These are phyloP conservation scores for Zygoascus hellenicus DNA, from an alignment of 1,139 yeast species.

Conservation along the genomic window DNA sequence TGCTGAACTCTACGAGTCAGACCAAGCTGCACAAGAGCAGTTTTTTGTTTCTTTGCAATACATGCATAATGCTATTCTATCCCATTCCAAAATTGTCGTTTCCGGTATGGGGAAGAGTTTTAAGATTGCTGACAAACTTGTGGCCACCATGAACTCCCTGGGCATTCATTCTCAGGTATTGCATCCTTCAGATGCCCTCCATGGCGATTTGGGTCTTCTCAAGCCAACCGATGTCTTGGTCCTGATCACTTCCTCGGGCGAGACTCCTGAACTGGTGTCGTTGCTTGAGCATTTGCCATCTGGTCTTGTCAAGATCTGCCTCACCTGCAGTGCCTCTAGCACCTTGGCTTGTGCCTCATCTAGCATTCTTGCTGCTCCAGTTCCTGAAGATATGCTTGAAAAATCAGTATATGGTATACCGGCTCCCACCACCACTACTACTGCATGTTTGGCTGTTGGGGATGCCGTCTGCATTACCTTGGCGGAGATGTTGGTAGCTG, in stretches of 20 bases:
- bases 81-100: slow-evolving; percentile 63
- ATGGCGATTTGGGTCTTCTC: slow-evolving; percentile 79
- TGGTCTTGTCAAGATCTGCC: slow-evolving; percentile 50
- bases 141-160: slow-evolving; percentile 76
- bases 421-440: slow-evolving; percentile 84
- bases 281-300: slow-evolving; percentile 55
- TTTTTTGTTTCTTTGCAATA: slow-evolving; percentile 46
- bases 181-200: slow-evolving; percentile 86
- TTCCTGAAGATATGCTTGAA: slow-evolving; percentile 56
- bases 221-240: slow-evolving; percentile 57
- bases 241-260: slow-evolving; percentile 75
- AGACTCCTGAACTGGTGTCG: slow-evolving; percentile 66
- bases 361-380: slow-evolving; percentile 56
- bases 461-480: slow-evolving; percentile 75
- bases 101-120: slow-evolving; percentile 83
- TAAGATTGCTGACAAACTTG: slow-evolving; percentile 71
- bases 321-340: slow-evolving; percentile 54
- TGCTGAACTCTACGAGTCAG: slow-evolving; percentile 38
- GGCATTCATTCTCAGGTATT: slow-evolving; percentile 61
- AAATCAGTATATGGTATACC: slow-evolving; percentile 69
- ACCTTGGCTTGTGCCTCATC: slow-evolving; percentile 42
- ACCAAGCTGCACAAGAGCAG: slow-evolving; percentile 45
- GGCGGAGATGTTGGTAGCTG: slow-evolving; percentile 59
- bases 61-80: slow-evolving; percentile 41
- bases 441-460: slow-evolving; percentile 67